phyloP scores from a whole-genome alignment of 495 filamentous ascomycete species.

The Lasiosphaeriaceae sp. region DNA sequence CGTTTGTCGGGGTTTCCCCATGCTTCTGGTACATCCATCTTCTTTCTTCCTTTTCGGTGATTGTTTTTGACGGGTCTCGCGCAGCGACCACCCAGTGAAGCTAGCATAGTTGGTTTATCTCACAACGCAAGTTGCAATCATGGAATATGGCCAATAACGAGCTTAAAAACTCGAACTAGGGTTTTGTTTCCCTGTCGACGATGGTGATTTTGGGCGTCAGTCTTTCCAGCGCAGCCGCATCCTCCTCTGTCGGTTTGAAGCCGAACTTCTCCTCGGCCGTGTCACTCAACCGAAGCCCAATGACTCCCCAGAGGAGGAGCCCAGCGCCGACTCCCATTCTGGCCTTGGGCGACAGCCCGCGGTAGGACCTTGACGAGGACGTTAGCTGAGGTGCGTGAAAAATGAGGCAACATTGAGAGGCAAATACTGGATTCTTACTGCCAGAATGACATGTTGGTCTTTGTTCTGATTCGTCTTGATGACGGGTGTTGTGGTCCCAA shows the following conservation, averaged over 20 bases:
- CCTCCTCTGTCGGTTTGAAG: conserved; percentile 41
- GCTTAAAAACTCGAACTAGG: neutral
- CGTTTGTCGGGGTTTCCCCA: no score
- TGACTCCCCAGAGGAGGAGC: conserved; percentile 40
- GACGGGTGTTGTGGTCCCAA: neutral
- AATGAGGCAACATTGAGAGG: neutral
- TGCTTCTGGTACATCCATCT: no score
- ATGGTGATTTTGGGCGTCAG: conserved; percentile 35
- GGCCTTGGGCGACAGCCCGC: conserved; percentile 33
- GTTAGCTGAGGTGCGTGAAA: neutral
- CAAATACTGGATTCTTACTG: conserved; percentile 11
- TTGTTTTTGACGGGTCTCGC: no score
- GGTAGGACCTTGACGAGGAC: conserved; percentile 25
- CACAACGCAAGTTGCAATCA: no score
- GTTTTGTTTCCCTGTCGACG: conserved; percentile 25
- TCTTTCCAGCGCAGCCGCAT: conserved; percentile 36
- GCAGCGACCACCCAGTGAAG: no score
- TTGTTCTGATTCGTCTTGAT: neutral
- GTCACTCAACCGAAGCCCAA: conserved; percentile 39
- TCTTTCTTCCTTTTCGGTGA: no score
- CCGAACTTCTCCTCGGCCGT: conserved; percentile 39
- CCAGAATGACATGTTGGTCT: conserved; percentile 21
- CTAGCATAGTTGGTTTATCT: no score
- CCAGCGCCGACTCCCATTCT: conserved; percentile 38
- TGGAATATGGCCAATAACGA: no score